Conservation (phyloP, 2,329 filamentous ascomycete species). For the Fonsecaea pedrosoi region DNA sequence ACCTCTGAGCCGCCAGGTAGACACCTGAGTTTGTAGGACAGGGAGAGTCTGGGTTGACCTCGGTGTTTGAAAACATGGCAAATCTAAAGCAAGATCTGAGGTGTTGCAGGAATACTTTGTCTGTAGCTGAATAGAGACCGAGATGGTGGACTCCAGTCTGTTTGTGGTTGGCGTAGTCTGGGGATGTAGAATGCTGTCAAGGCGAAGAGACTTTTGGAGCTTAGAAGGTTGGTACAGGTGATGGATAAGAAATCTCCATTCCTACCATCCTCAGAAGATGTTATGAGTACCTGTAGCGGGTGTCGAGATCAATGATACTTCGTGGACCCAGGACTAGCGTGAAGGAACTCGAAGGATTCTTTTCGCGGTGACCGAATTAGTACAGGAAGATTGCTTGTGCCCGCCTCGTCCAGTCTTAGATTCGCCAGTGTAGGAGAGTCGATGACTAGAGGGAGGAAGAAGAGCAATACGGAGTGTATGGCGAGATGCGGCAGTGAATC, state of each 20-base stretch:
- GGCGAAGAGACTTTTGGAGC: neutral
- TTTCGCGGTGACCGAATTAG: neutral
- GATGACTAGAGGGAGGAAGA: neutral
- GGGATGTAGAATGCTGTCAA: neutral
- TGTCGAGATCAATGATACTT: neutral
- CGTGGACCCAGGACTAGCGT: neutral
- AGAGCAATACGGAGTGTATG: neutral
- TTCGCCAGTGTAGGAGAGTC: neutral
- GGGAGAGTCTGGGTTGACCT: neutral
- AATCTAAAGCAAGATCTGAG: neutral
- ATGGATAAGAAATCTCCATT: neutral
- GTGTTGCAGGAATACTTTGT: neutral
- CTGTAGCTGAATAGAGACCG: neutral
- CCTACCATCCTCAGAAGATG: neutral
- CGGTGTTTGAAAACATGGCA: neutral
- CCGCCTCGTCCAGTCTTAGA: neutral
- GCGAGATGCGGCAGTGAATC: neutral
- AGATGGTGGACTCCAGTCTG: neutral
- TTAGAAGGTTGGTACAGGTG: neutral
- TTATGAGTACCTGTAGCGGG: neutral
- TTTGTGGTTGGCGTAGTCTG: neutral
- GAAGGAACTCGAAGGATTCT: neutral
- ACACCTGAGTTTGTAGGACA: neutral
- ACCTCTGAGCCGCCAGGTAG: slow-evolving; percentile 30
- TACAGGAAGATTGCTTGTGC: neutral